These are phyloP conservation scores for Aspergillus saccharolyticus DNA, from an alignment of 495 filamentous ascomycete genomes.

Conservation along the genomic window DNA sequence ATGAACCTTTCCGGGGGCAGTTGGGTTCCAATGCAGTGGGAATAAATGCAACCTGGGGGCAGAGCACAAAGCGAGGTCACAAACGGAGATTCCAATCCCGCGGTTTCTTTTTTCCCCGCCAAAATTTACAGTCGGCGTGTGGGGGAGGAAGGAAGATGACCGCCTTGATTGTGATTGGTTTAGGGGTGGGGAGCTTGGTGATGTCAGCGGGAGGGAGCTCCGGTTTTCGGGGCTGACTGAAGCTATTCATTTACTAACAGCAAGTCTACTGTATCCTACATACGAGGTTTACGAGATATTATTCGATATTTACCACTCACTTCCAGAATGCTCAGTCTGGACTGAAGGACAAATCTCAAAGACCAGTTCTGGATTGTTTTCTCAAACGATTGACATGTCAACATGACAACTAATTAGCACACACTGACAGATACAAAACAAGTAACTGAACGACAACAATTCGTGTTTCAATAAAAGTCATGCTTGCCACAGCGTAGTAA, in stretches of 20 bases:
- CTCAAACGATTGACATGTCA: too few species aligned
- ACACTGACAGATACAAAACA: background rate
- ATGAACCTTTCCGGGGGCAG: background rate
- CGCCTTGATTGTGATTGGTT: constrained; percentile 16
- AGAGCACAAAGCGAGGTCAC: too few species aligned
- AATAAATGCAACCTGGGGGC: too few species aligned
- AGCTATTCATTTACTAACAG: too few species aligned
- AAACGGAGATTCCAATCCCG: too few species aligned
- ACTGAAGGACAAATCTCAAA: too few species aligned
- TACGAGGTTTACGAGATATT: too few species aligned
- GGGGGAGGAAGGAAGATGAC: constrained; percentile 5
- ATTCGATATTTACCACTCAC: too few species aligned
- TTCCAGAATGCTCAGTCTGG: too few species aligned
- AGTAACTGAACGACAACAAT: background rate
- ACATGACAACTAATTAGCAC: background rate
- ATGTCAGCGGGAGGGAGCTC: constrained; percentile 13
- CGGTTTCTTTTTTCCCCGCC: constrained; percentile 19
- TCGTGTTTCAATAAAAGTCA: background rate
- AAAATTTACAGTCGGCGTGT: constrained; percentile 18
- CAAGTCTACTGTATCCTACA: too few species aligned
- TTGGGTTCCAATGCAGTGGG: background rate
- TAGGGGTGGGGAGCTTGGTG: constrained; percentile 5
- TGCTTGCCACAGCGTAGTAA: too few species aligned
- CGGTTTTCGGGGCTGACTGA: background rate
- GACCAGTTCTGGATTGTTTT: too few species aligned